Conservation (phyloP, 495 filamentous ascomycete genomes). For the Xylaria acuta region DNA sequence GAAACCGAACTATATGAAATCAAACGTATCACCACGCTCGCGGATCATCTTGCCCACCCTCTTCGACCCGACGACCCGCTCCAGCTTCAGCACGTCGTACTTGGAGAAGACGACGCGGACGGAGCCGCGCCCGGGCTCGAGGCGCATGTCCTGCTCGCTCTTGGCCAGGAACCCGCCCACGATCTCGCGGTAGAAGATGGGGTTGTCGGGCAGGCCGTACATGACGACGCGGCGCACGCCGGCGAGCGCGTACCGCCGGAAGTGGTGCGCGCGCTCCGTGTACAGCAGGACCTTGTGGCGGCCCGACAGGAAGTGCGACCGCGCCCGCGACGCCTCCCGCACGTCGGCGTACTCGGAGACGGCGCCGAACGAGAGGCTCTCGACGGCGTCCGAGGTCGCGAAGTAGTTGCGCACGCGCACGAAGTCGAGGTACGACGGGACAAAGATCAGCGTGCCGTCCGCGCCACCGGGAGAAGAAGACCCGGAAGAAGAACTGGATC, state of each 20-base stretch:
- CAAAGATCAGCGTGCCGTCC: conserved; percentile 77
- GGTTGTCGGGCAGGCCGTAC: conserved; percentile 90
- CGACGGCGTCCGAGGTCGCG: conserved; percentile 70
- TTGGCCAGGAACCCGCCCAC: conserved; percentile 69
- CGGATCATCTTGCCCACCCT: conserved; percentile 78
- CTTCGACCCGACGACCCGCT: conserved; percentile 82
- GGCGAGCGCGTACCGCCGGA: conserved; percentile 78
- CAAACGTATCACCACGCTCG: conserved; percentile 87
- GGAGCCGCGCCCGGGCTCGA: conserved; percentile 58
- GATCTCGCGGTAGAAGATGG: conserved; percentile 86
- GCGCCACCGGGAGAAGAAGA: not conserved
- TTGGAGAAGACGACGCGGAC: conserved; percentile 81
- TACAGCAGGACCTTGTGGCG: conserved; percentile 85
- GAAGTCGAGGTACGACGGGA: conserved; percentile 93
- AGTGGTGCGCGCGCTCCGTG: conserved; percentile 93
- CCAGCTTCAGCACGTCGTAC: conserved; percentile 87
- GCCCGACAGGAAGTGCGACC: conserved; percentile 85
- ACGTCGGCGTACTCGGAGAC: conserved; percentile 87
- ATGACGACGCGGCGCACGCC: conserved; percentile 82
- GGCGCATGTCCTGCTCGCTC: conserved; percentile 59
- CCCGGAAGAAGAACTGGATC: not conserved
- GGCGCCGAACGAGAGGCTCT: conserved; percentile 76
- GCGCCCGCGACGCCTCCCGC: conserved; percentile 77
- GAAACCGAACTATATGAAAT: conserved; percentile 61
- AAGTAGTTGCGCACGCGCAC: conserved; percentile 91